phyloP scores from a whole-genome alignment of 345 rosid species.

The Durio zibethinus region DNA sequence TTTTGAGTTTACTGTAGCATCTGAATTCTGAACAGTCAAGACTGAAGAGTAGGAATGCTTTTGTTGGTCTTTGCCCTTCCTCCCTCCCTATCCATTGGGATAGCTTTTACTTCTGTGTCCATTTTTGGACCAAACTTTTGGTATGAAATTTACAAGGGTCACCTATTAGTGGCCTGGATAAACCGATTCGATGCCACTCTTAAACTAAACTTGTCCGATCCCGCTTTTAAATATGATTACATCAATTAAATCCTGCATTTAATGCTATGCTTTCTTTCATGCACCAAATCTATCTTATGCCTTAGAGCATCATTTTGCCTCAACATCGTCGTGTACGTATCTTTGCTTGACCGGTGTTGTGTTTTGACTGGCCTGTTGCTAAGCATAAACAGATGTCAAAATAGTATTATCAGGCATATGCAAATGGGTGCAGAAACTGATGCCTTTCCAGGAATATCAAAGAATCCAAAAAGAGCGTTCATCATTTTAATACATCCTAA shows the following conservation, averaged over 20 bases:
- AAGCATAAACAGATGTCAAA: background rate
- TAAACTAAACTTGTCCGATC: too few species aligned
- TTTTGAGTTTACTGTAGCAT: background rate
- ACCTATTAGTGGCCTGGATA: too few species aligned
- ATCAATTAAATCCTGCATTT: too few species aligned
- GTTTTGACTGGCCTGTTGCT: background rate
- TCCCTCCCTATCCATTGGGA: background rate
- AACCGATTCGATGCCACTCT: too few species aligned
- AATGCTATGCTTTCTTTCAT: too few species aligned
- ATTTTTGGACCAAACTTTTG: too few species aligned
- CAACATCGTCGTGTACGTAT: too few species aligned
- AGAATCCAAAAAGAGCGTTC: slow-evolving; percentile 9
- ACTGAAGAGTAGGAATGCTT: background rate
- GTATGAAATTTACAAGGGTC: too few species aligned
- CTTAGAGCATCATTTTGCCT: too few species aligned
- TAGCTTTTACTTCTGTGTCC: too few species aligned
- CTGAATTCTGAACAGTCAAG: slow-evolving; percentile 3
- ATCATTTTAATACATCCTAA: background rate
- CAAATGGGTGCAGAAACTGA: background rate
- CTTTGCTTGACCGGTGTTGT: background rate
- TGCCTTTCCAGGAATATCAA: background rate
- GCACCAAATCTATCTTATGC: too few species aligned
- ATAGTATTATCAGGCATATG: background rate
- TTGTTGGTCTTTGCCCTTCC: background rate
- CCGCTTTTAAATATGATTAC: too few species aligned